Percentiles rank a stretch among this genome's conserved stretches.
Evolutionary conservation across 2,329 filamentous ascomycete genomes (phyloP).

Genomic region (Dactylella cylindrospora): DNA sequence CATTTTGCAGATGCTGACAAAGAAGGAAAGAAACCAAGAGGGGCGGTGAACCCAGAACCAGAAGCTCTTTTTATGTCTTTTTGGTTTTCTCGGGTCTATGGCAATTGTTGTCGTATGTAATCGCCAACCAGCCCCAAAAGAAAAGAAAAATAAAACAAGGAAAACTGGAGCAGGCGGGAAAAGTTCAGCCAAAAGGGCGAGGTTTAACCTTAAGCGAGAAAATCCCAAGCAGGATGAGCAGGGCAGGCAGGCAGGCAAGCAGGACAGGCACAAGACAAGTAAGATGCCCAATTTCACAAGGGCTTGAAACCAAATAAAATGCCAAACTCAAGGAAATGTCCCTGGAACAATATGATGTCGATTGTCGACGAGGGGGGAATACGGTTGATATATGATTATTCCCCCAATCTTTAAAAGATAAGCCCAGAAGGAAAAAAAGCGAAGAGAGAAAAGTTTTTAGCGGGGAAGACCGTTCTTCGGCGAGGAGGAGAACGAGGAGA

Average conservation of each 20-base stretch:
- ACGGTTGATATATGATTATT: neutral
- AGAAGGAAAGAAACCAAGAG: constrained; percentile 1
- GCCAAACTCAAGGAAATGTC: neutral
- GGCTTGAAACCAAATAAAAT: neutral
- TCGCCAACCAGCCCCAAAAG: too few relatives aligned
- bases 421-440: neutral
- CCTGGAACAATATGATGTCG: too few relatives aligned
- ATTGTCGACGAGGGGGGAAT: neutral
- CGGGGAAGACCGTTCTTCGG: neutral
- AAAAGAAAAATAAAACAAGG: constrained; percentile 26
- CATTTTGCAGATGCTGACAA: constrained; percentile 14
- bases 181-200: constrained; percentile 4
- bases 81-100: neutral
- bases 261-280: neutral
- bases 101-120: neutral
- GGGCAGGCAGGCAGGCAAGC: neutral
- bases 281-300: neutral
- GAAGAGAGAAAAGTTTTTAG: constrained; percentile 2
- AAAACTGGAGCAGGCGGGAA: constrained; percentile 22
- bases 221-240: constrained; percentile 10
- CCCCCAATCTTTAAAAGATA: neutral
- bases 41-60: too few relatives aligned
- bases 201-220: constrained; percentile 37
- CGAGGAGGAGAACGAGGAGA: constrained; percentile 14
- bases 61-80: too few relatives aligned